Evolutionary conservation across 257 asterid species (phyloP).

Genomic region (Solanum pimpinellifolium): DNA sequence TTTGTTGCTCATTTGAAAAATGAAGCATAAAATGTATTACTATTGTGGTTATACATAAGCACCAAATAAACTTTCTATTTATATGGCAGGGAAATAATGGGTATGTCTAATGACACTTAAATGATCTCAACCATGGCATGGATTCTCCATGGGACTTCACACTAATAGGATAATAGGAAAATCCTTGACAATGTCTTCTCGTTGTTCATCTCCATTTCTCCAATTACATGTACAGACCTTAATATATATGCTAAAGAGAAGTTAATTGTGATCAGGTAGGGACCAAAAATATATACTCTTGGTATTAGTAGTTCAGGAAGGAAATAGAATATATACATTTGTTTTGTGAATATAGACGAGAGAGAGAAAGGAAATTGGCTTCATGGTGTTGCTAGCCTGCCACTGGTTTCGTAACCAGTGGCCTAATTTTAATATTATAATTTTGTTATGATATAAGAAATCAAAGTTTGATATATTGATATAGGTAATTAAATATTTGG

Average conservation of each 20-base stretch:
- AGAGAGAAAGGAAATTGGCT: too few species aligned
- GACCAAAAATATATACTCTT: neutral
- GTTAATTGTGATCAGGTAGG: neutral
- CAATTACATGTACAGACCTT: neutral
- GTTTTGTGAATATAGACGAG: conserved; percentile 44
- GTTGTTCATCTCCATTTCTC: neutral
- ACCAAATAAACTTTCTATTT: neutral
- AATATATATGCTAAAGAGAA: neutral
- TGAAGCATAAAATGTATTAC: neutral
- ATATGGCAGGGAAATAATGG: neutral
- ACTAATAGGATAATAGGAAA: neutral
- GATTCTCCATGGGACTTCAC: neutral
- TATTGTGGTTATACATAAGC: neutral
- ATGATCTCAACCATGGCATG: neutral
- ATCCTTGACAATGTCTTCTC: neutral
- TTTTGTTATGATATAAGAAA: too few species aligned
- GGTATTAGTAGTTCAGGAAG: neutral
- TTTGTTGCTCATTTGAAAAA: neutral
- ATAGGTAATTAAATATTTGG: too few species aligned
- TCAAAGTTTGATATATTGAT: too few species aligned
- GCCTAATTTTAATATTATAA: too few species aligned
- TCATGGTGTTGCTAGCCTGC: too few species aligned
- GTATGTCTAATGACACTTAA: neutral
- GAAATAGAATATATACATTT: conserved; percentile 29
- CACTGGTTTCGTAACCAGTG: too few species aligned